Evolutionary conservation across 2,329 filamentous ascomycete species (phyloP).

Genomic region (Diaporthe batatas): DNA sequence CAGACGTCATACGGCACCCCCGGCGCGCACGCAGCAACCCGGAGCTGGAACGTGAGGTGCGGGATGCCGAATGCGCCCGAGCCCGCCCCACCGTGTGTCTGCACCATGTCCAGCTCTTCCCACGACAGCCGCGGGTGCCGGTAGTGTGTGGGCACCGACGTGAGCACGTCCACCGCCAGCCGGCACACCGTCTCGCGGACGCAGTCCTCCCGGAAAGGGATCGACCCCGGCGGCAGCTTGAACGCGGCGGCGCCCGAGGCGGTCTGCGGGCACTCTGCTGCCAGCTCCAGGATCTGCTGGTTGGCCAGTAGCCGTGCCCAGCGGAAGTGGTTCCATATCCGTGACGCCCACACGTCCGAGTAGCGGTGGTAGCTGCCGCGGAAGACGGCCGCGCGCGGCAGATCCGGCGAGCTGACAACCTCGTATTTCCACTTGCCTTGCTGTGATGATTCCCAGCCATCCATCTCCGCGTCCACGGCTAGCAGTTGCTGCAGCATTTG

Average conservation of each 20-base stretch:
- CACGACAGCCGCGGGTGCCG: conserved; percentile 59
- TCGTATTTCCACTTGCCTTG: conserved; percentile 55
- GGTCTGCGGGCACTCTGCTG: conserved; percentile 55
- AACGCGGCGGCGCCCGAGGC: conserved; percentile 50
- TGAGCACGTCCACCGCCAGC: conserved; percentile 59
- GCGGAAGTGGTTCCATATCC: conserved; percentile 71
- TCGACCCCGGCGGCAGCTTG: conserved; percentile 39
- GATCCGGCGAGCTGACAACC: conserved; percentile 49
- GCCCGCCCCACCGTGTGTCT: conserved; percentile 55
- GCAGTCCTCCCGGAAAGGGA: conserved; percentile 47
- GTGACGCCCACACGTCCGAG: conserved; percentile 64
- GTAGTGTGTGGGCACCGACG: conserved; percentile 65
- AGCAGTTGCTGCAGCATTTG: conserved; percentile 56
- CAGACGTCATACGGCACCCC: conserved; percentile 58
- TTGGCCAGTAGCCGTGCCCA: conserved; percentile 68
- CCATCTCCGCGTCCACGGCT: conserved; percentile 56
- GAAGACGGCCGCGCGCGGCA: conserved; percentile 61
- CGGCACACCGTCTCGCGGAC: conserved; percentile 53
- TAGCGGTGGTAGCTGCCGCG: conserved; percentile 69
- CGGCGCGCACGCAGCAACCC: conserved; percentile 61
- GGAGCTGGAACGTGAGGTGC: conserved; percentile 62
- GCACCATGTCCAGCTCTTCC: conserved; percentile 49
- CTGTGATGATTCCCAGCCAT: conserved; percentile 54
- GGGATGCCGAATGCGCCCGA: conserved; percentile 63
- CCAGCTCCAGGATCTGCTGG: conserved; percentile 61